Evolutionary conservation across 1,139 yeast genomes (phyloP).

Genomic region (Nakaseomyces sp.): DNA sequence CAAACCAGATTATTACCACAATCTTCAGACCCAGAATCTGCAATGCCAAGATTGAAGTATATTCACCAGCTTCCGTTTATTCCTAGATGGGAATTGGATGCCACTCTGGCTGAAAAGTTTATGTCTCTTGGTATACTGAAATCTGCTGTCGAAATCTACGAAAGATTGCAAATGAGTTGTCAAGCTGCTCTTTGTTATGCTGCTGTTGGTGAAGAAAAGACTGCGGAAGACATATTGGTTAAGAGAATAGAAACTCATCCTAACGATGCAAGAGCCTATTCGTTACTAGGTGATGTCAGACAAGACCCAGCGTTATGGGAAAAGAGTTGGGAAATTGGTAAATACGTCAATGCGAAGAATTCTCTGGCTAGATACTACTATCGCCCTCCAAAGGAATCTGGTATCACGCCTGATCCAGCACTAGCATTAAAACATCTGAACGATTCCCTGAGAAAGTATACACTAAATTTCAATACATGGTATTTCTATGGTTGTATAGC

Average conservation of each 20-base stretch:
- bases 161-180: slow-evolving; percentile 62
- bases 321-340: slow-evolving; percentile 80
- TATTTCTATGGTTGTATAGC: slow-evolving; percentile 89
- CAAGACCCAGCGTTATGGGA: slow-evolving; percentile 73
- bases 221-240: slow-evolving; percentile 54
- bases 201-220: slow-evolving; percentile 64
- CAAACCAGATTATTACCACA: slow-evolving; percentile 53
- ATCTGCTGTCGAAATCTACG: slow-evolving; percentile 86
- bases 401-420: slow-evolving; percentile 44
- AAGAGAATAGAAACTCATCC: slow-evolving; percentile 51
- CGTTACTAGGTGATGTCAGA: slow-evolving; percentile 78
- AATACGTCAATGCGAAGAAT: slow-evolving; percentile 76
- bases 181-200: slow-evolving; percentile 91
- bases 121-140: slow-evolving; percentile 78
- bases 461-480: slow-evolving; percentile 81
- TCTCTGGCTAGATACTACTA: slow-evolving; percentile 70
- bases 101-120: slow-evolving; percentile 74
- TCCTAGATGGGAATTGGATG: slow-evolving; percentile 84
- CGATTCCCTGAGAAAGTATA: slow-evolving; percentile 66
- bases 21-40: slow-evolving; percentile 32
- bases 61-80: slow-evolving; percentile 68
- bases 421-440: slow-evolving; percentile 59
- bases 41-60: slow-evolving; percentile 50
- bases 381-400: slow-evolving; percentile 51
- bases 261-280: slow-evolving; percentile 73